These are phyloP conservation scores for Aspergillus indologenus DNA, from an alignment of 495 filamentous ascomycete genomes.

Conservation along the genomic window DNA sequence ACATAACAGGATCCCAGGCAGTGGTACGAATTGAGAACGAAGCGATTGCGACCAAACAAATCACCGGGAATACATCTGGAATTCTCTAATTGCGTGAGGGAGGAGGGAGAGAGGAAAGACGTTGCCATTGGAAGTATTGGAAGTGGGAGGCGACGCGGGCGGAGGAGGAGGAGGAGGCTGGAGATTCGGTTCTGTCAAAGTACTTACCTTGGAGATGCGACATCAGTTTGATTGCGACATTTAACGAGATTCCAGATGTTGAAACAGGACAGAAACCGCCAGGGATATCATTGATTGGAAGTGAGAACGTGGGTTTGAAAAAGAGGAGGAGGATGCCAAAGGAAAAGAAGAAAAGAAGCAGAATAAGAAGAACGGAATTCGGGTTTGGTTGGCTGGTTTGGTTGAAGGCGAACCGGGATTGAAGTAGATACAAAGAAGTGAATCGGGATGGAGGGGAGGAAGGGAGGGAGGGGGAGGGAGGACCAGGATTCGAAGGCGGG, in stretches of 20 bases:
- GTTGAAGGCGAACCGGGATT: background rate
- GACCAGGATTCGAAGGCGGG: background rate
- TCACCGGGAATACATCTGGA: background rate
- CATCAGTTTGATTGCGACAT: background rate
- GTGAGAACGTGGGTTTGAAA: constrained; percentile 7
- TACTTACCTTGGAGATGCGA: background rate
- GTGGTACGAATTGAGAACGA: background rate
- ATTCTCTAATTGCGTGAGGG: background rate
- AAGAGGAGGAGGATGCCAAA: constrained; percentile 17
- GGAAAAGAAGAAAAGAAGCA: constrained; percentile 9
- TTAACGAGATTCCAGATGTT: background rate
- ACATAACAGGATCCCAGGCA: background rate
- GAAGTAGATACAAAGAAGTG: constrained; percentile 8
- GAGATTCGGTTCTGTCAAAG: background rate
- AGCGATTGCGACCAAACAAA: background rate
- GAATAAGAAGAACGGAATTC: background rate
- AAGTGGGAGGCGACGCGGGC: background rate
- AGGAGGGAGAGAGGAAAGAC: background rate
- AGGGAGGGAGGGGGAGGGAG: background rate
- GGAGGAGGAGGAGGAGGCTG: background rate
- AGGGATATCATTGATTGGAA: background rate
- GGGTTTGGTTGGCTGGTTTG: background rate
- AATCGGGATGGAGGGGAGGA: background rate
- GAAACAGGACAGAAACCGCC: background rate
- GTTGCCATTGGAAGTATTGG: background rate